These are phyloP conservation scores for Amylostereum chailletii DNA, from an alignment of 1,284 basidiomycete species.

Conservation along the genomic window DNA sequence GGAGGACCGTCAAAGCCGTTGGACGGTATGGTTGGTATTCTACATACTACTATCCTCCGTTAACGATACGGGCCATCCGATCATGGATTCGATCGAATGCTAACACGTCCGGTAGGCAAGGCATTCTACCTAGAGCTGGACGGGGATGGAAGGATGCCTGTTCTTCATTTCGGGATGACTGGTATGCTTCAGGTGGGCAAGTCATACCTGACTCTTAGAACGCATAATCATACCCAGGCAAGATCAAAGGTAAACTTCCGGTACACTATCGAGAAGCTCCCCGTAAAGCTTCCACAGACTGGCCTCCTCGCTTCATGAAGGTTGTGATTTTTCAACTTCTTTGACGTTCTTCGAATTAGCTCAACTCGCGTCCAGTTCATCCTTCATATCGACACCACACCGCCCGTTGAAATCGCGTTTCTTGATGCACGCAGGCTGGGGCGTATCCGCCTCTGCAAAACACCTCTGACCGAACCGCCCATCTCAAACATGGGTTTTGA, in stretches of 20 bases:
- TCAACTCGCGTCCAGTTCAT: slow-evolving; percentile 41
- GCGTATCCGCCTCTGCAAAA: slow-evolving; percentile 55
- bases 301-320: slow-evolving; percentile 79
- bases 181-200: slow-evolving; percentile 62
- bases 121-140: slow-evolving; percentile 68
- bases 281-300: slow-evolving; percentile 39
- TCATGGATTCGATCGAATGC: no score
- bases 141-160: slow-evolving; percentile 55
- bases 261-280: slow-evolving; percentile 57
- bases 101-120: slow-evolving; percentile 42
- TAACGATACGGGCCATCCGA: background rate
- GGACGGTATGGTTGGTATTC: slow-evolving; percentile 47
- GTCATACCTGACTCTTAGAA: no score
- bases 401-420: slow-evolving; percentile 47
- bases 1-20: slow-evolving; percentile 51
- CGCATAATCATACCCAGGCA: background rate
- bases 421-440: slow-evolving; percentile 66
- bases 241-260: slow-evolving; percentile 59
- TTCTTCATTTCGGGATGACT: slow-evolving; percentile 81
- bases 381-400: slow-evolving; percentile 29
- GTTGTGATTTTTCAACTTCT: slow-evolving; percentile 21
- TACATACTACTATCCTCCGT: background rate
- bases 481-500: slow-evolving; percentile 72
- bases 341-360: background rate
- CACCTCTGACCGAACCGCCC: slow-evolving; percentile 57